Evolutionary conservation across 306 rosid genomes (phyloP), one percentile per base, ranked within the genome.

Genomic region (Clitoria ternatea): DNA sequence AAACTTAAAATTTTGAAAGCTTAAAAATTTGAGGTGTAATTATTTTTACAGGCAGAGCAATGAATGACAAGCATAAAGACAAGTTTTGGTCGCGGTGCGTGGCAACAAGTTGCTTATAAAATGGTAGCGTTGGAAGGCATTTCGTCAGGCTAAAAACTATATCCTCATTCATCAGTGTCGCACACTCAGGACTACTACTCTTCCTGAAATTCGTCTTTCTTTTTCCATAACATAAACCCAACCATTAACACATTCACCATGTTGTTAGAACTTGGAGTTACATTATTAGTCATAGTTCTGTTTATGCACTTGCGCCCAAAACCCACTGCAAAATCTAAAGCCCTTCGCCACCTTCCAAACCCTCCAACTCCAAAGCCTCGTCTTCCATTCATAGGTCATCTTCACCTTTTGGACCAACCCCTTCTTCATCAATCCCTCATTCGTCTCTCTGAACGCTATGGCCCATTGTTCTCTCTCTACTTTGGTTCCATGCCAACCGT

Each of bases 361-460:
- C 87, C 83, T 1, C 90, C 87, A 0, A 53, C 79, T 54, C 87
- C 87, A 1, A 36, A 67, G 17, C 80, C 80, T 4, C 74, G 82
- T 10, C 61, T 86, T 13, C 85, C 85, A 0, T 72, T 77, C 37
- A 14, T 81, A 0, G 82, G 80, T 0, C 82, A 81, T 50, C 48
- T 81, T 39, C 79, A 81, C 48, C 74, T 81, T 27, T 12, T 81
- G 1, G 52, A 62, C 15, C 7, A 56, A 8, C 83, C 79, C 4
- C 71, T 80, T 49, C 42, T 80, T 45, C 85, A 86, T 61, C 53
- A 56, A 0, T 65, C 90, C 10, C 72, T 86, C 26, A 26, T 83
- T 18, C 5, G 6, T 2, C 76, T 86, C 17, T 62, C 79, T 1
- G 0, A 63, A 17, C 29, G 9, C 1, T 40, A 83, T 45, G 84